A percentile compares a stretch with the other conserved stretches of the same genome.
Conservation (phyloP, 495 filamentous ascomycete species). For the Astrocystis sublimbata region DNA sequence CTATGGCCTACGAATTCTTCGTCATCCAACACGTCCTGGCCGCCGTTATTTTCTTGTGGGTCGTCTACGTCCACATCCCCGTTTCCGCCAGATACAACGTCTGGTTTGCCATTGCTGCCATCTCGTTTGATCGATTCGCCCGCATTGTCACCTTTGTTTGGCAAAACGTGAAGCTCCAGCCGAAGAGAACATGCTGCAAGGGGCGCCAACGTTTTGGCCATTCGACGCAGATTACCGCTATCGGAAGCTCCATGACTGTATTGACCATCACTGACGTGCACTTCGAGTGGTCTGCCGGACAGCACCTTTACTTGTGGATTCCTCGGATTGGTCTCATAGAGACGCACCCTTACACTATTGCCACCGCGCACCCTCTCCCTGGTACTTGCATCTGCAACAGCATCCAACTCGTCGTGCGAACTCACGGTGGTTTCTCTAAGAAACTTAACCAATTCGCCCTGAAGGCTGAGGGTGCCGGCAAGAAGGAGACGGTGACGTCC, state of each 20-base stretch:
- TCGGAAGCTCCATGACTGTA: constrained; percentile 64
- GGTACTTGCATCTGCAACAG: constrained; percentile 54
- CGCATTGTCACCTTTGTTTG: constrained; percentile 56
- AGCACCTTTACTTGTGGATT: constrained; percentile 76
- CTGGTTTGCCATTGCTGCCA: constrained; percentile 71
- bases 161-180: constrained; percentile 59
- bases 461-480: constrained; percentile 42
- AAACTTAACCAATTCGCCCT: constrained; percentile 64
- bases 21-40: constrained; percentile 76
- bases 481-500: constrained; percentile 41
- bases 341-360: constrained; percentile 82
- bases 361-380: constrained; percentile 47
- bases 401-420: constrained; percentile 72
- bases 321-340: constrained; percentile 69
- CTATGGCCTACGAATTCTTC: constrained; percentile 75
- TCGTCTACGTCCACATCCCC: constrained; percentile 68
- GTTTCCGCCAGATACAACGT: constrained; percentile 56
- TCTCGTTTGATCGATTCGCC: constrained; percentile 68
- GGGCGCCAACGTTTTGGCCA: constrained; percentile 50
- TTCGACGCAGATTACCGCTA: constrained; percentile 62
- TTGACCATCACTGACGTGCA: constrained; percentile 69
- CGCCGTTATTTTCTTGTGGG: constrained; percentile 65
- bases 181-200: constrained; percentile 39
- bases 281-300: constrained; percentile 73
- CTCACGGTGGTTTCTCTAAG: constrained; percentile 69